Evolutionary conservation across 306 rosid genomes (phyloP).

Genomic region (Parietaria judaica): DNA sequence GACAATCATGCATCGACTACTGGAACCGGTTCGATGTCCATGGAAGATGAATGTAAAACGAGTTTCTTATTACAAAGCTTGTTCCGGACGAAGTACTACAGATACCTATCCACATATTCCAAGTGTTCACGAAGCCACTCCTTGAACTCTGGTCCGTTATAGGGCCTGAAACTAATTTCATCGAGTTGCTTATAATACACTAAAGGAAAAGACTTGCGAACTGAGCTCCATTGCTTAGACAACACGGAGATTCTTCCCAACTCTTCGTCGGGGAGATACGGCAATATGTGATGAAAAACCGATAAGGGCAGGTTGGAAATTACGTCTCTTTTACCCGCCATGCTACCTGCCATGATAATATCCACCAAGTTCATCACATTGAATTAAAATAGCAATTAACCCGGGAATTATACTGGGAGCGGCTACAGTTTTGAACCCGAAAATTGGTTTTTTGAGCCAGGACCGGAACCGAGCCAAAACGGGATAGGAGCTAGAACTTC

Average conservation of each 20-base stretch:
- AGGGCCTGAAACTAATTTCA: no score
- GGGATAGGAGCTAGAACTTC: no score
- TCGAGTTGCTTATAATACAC: no score
- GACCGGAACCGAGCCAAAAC: no score
- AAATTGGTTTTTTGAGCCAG: no score
- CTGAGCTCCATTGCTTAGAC: background rate
- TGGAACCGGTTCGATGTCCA: background rate
- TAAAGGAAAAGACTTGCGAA: background rate
- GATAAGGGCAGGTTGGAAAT: background rate
- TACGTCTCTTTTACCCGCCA: background rate
- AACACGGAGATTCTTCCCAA: background rate
- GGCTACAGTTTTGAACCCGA: no score
- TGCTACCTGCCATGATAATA: no score
- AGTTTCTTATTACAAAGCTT: background rate
- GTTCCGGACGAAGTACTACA: background rate
- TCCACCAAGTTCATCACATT: no score
- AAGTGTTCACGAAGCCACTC: background rate
- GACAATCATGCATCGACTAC: background rate
- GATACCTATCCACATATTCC: background rate
- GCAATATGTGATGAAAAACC: background rate
- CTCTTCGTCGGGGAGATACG: background rate
- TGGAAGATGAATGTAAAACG: background rate
- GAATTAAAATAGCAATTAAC: no score
- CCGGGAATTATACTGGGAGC: no score
- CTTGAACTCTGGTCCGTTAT: no score